Evolutionary conservation across 192 early-diverging fungal genomes (phyloP), one percentile per base, ranked within the genome.

Genomic region (Geosiphon pyriformis): DNA sequence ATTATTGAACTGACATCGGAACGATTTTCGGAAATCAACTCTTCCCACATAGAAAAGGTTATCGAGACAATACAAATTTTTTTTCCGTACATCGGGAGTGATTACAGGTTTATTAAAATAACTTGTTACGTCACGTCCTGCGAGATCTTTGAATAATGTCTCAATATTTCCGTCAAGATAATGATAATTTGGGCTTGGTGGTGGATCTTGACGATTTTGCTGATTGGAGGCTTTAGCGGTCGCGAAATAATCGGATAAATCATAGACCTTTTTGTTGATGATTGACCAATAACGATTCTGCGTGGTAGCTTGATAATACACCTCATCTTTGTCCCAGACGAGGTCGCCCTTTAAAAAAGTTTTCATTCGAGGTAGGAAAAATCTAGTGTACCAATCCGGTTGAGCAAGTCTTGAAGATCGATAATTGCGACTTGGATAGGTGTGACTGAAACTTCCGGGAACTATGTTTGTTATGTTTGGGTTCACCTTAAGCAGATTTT

Each of bases 31-130:
- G 34, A 87, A 87, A 70, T 97, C 94, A 32, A 95, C 51, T 49
- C 78, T 67, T 57, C 93, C 95, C 17, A 91, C 76, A 54, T 90
- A 94, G 70, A 95, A 98, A 42, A 89, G 72, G 52, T 82, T 83
- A 49, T 95, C 82, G 33, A 98, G 75, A 78, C 95, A 98, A 23
- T 72, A 71, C 65, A 83, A 78, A 47, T 78, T 78, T 10, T 73
- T 47, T 12, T 50, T 23, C 1, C 81, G 76, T n/a, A 54, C 71
- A 1, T 52, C 23, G 0, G 71, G 30, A 71, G 74, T 62, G 26
- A 79, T 69, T 54, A 75, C 80, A n/a, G n/a, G n/a, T n/a, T n/a
- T n/a, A 22, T 79, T 74, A 83, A 84, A 89, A 37, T 80, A 68
- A 46, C 69, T 68, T 10, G 83, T 83, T 7, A 74, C 64, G 68